Evolutionary conservation across 129 eudicot species (phyloP).

Genomic region (Saposhnikovia divaricata): DNA sequence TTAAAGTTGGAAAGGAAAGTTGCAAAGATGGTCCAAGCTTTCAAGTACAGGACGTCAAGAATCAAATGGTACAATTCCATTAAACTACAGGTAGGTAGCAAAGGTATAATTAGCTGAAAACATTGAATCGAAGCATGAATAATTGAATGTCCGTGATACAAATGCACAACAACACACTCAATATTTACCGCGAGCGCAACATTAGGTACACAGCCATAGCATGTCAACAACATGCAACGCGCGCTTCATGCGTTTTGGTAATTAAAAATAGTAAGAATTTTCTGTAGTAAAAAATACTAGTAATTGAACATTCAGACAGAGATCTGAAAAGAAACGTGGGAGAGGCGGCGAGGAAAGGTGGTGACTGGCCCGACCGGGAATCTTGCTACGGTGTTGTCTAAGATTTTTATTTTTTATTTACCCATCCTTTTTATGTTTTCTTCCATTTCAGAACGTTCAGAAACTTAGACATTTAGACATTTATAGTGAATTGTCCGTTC

Average conservation of each 20-base stretch:
- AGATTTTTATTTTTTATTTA: conserved; percentile 20
- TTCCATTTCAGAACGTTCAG: not conserved
- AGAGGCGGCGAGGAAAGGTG: conserved; percentile 13
- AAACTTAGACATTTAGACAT: no score
- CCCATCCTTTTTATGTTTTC: not conserved
- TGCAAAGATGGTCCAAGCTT: not conserved
- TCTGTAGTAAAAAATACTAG: not conserved
- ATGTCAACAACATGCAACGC: not conserved
- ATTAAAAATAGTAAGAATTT: not conserved
- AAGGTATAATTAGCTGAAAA: not conserved
- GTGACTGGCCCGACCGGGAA: conserved; percentile 29
- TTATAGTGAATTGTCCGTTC: no score
- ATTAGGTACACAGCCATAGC: not conserved
- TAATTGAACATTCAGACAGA: not conserved
- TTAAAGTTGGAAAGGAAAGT: not conserved
- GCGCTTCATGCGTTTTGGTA: not conserved
- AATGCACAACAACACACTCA: not conserved
- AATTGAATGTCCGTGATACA: conserved; percentile 12
- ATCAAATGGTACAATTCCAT: not conserved
- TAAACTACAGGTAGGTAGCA: not conserved
- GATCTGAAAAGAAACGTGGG: conserved; percentile 14
- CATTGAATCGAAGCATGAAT: not conserved
- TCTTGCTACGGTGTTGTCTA: conserved; percentile 32
- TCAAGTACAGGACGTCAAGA: not conserved
- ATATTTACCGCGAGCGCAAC: not conserved